These are phyloP conservation scores for Neurospora sp. DNA, from an alignment of 495 filamentous ascomycete genomes.

Conservation along the genomic window DNA sequence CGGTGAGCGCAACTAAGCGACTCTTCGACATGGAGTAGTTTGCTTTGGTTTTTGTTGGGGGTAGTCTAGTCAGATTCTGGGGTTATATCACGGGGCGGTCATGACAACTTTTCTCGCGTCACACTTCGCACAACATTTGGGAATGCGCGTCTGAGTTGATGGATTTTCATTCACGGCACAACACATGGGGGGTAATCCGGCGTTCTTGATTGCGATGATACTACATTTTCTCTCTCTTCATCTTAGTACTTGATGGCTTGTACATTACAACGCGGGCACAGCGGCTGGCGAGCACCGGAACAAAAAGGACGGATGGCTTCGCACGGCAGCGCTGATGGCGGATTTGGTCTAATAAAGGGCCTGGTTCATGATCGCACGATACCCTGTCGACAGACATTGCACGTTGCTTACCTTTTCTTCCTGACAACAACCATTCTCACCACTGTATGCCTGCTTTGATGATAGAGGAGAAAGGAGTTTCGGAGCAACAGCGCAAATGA, in stretches of 20 bases:
- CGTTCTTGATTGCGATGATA: constrained; percentile 30
- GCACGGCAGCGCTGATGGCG: constrained; percentile 4
- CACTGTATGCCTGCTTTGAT: background rate
- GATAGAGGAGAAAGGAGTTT: background rate
- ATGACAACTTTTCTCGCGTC: constrained; percentile 23
- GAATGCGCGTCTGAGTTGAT: constrained; percentile 10
- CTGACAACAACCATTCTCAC: background rate
- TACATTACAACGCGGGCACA: constrained; percentile 23
- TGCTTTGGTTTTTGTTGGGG: background rate
- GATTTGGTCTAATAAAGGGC: constrained; percentile 8
- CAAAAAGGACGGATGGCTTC: background rate
- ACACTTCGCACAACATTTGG: constrained; percentile 20
- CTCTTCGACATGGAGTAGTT: constrained; percentile 5
- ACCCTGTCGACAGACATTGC: background rate
- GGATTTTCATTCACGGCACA: constrained; percentile 17
- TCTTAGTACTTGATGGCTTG: constrained; percentile 19
- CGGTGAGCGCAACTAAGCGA: constrained; percentile 68
- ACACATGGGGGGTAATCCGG: constrained; percentile 17
- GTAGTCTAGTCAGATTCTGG: constrained; percentile 5
- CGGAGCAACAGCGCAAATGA: background rate
- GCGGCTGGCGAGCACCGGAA: background rate
- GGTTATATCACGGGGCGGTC: constrained; percentile 16
- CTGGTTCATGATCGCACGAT: constrained; percentile 4
- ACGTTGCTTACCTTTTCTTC: background rate
- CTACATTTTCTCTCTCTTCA: constrained; percentile 8